These are phyloP conservation scores for Globisporangium radiosum DNA, from an alignment of 352 stramenopile species.

Conservation along the genomic window DNA sequence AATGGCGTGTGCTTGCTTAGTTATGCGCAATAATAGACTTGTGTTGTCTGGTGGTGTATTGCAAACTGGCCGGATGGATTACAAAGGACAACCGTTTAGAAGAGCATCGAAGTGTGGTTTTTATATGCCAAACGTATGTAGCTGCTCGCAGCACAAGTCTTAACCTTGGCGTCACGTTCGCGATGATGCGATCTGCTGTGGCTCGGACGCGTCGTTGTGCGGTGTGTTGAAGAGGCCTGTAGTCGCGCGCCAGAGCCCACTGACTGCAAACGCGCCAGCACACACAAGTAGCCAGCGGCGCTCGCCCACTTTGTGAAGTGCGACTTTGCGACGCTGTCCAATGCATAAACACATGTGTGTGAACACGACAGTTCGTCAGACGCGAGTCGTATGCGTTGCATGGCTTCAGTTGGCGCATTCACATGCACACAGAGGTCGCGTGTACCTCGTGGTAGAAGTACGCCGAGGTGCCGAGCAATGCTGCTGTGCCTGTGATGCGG, in stretches of 20 bases:
- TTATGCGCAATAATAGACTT: no score
- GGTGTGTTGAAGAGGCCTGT: constrained; percentile 28
- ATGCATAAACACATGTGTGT: background rate
- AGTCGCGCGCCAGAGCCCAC: constrained; percentile 45
- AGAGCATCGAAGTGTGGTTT: no score
- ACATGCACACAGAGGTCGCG: background rate
- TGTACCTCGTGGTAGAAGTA: constrained; percentile 56
- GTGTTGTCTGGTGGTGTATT: no score
- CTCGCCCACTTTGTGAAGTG: constrained; percentile 31
- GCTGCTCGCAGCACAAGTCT: no score
- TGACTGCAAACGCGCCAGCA: constrained; percentile 34
- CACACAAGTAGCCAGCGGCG: constrained; percentile 54
- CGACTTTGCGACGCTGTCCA: constrained; percentile 33
- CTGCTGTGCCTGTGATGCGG: constrained; percentile 43
- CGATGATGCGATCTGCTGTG: background rate
- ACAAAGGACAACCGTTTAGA: no score
- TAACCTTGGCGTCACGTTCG: no score
- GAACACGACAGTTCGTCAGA: background rate
- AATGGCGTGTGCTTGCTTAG: no score
- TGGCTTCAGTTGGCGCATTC: background rate
- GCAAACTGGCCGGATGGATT: no score
- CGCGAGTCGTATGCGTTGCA: no score
- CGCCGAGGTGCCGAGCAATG: constrained; percentile 39
- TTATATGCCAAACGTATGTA: no score
- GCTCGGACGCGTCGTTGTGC: background rate